These are phyloP conservation scores for Neofusicoccum parvum DNA, from an alignment of 2,329 filamentous ascomycete species.

Conservation along the genomic window DNA sequence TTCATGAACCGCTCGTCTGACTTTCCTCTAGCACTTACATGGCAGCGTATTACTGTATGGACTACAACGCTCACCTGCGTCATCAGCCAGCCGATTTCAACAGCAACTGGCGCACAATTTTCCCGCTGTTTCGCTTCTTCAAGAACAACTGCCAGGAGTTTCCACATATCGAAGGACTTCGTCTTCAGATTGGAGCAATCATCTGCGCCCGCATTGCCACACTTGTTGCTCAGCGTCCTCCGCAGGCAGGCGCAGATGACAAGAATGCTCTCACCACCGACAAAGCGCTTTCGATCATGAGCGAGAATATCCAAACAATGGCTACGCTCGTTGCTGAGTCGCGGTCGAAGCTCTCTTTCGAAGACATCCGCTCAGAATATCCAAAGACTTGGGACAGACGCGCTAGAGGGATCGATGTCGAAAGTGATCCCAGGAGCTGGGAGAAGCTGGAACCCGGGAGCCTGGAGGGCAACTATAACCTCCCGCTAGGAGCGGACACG, in stretches of 20 bases:
- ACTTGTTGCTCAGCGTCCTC: constrained; percentile 34
- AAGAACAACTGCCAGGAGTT: constrained; percentile 32
- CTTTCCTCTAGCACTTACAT: constrained; percentile 37
- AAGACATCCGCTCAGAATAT: constrained; percentile 40
- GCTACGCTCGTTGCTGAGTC: constrained; percentile 9
- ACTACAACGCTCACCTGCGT: constrained; percentile 32
- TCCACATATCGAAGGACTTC: constrained; percentile 44
- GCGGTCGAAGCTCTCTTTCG: constrained; percentile 31
- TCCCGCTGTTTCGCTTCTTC: constrained; percentile 39
- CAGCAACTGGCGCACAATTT: constrained; percentile 40
- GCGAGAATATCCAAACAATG: constrained; percentile 12
- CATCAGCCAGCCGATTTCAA: constrained; percentile 37
- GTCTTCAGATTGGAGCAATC: constrained; percentile 43
- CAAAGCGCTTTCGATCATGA: constrained; percentile 10
- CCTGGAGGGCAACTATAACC: constrained; percentile 41
- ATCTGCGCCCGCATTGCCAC: constrained; percentile 42
- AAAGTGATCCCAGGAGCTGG: constrained; percentile 26
- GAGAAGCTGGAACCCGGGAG: constrained; percentile 39
- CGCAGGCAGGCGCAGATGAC: constrained; percentile 4
- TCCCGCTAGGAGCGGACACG: constrained; percentile 45
- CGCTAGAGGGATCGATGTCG: constrained; percentile 8
- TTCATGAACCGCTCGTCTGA: not conserved
- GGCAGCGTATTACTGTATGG: constrained; percentile 39
- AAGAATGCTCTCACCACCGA: not conserved
- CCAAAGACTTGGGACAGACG: constrained; percentile 40